Evolutionary conservation across 2,329 filamentous ascomycete genomes (phyloP).

Genomic region (Aspergillus sp.): DNA sequence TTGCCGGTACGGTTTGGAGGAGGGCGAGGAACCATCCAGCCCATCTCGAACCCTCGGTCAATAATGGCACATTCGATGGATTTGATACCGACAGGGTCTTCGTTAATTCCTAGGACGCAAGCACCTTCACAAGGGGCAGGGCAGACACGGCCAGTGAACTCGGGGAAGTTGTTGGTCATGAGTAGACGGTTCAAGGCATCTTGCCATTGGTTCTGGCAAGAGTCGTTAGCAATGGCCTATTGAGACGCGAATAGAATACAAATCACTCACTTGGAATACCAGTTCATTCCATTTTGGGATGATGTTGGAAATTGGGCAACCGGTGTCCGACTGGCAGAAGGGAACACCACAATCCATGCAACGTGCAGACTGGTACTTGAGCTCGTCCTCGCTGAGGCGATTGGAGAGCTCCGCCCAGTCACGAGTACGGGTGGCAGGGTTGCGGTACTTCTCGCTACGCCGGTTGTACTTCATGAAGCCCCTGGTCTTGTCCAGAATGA

Average conservation of each 20-base stretch:
- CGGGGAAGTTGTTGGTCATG: conserved; percentile 98
- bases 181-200: conserved; percentile 88
- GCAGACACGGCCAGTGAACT: conserved; percentile 96
- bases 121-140: conserved; percentile 95
- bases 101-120: conserved; percentile 93
- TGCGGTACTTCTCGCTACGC: conserved; percentile 89
- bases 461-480: conserved; percentile 98
- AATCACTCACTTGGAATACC: conserved; percentile 59
- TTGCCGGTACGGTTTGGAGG: conserved; percentile 82
- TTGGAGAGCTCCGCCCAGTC: conserved; percentile 91
- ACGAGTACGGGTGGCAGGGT: conserved; percentile 76
- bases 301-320: conserved; percentile 95
- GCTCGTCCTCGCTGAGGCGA: conserved; percentile 86
- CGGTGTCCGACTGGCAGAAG: conserved; percentile 95
- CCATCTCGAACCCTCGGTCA: conserved; percentile 95
- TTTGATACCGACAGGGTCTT: conserved; percentile 97
- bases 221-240: too few relatives aligned
- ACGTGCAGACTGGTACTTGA: conserved; percentile 93
- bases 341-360: conserved; percentile 99
- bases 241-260: too few relatives aligned
- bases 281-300: conserved; percentile 97
- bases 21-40: conserved; percentile 88
- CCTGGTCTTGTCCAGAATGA: conserved; percentile 95
- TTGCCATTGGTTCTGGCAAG: conserved; percentile 63
- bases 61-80: conserved; percentile 98